Base-by-base conservation (phyloP, 371 early-diverging fungal genomes). In the Coemansia sp. region DNA sequence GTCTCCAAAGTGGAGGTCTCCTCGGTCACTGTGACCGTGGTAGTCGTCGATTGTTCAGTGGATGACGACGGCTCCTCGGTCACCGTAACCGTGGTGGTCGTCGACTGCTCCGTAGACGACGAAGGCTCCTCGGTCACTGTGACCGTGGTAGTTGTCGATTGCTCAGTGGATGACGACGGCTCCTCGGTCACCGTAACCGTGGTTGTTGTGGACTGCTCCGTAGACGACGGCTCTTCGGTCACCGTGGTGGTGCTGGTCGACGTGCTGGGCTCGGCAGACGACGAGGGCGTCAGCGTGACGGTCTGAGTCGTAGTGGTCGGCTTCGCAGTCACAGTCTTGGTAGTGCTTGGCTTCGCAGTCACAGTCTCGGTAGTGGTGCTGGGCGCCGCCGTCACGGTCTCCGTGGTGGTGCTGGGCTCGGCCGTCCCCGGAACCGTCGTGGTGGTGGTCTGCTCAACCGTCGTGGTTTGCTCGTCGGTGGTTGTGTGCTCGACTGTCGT, bases 21-120 rank as follows among this genome's bases (percentile, higher is more conserved):
- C 5, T 26, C 41, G 9, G 50, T 36, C 8, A 50, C 53, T 26
- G 48, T 47, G 11, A 53, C 35, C 5, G 63, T 63, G 38, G 56
- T 61, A n/a, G 61, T 53, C 2, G 54, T 43, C 20, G 53, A 9
- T 1, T 3, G 7, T 35, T 41, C 61, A 30, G 31, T 51, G 7
- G 61, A 31, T 16, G 41, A 35, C 2, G 53, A 32, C 45, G 57
- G 49, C 10, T 16, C 57, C 20, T 11, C 36, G 10, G 60, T 39
- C 30, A 50, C 50, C 4, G 50, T 49, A 13, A 49, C 20, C 14
- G 59, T 48, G 5, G 49, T 48, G 3, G 59, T 40, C 9, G 45
- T 47, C n/a, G n/a, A n/a, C n/a, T n/a, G n/a, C n/a, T n/a, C n/a
- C n/a, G n/a, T n/a, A n/a, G n/a, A n/a, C n/a, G 52, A 34, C 3